Evolutionary conservation across 768 basidiomycete species (phyloP), one percentile per base, ranked within the genome.

Genomic region (Serendipita vermifera): DNA sequence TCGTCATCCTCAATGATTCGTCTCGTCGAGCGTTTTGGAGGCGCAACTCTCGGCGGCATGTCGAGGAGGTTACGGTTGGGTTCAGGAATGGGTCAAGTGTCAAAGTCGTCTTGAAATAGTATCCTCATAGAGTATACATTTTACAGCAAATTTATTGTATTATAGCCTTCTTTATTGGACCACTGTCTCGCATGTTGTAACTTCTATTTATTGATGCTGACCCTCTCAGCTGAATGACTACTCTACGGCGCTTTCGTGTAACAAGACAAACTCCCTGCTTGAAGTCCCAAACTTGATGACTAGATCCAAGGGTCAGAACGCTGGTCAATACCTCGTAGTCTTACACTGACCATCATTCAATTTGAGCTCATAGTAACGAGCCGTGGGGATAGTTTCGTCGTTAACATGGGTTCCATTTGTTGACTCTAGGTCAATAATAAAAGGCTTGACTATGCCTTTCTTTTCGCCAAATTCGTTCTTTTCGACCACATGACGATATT

Each of bases 401-500:
- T 98, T 98, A 41, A 99, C 94, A 62, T 79, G 75, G 0, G 96
- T 98, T 2, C 87, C 83, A 65, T 99, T 99, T 2, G 96, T 97
- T n/a, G 92, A 96, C 62, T 99, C 93, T 6, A 99, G 79, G 70
- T 99, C 96, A 58, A 99, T 96, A 51, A 99, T 79, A 67, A 92
- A 99, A 1, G 96, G 92, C 65, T 98, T 99, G 40, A 88, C 78
- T 3, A 76, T 70, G n/a, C 78, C 74, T 66, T 88, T 93, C 5
- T 77, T 71, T 41, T 73, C 77, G 1, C 93, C 94, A 58, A 81
- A 87, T 67, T 96, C 92, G 64, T 93, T 85, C 66, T 86, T 87
- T 64, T 87, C 85, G 59, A 78, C 79, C 3, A 97, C 76, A 63
- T 86, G 82, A 27, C 96, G 85, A 67, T 85, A 91, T 70, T 99